A percentile compares a stretch with the other conserved stretches of the same genome.
Conservation (phyloP, 805 yeast genomes). For the Candida schatavii region DNA sequence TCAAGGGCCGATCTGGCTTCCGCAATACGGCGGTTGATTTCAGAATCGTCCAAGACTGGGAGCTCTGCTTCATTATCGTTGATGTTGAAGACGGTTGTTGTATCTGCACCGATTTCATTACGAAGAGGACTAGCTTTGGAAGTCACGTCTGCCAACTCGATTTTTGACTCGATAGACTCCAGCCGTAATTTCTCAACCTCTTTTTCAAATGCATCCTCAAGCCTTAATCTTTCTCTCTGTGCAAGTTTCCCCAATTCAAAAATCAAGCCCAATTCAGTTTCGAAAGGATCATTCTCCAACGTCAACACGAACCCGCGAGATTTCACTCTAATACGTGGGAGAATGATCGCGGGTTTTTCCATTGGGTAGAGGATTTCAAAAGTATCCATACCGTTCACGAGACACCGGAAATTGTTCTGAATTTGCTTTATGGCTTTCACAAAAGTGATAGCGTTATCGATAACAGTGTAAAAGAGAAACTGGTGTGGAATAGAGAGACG, state of each 20-base stretch:
- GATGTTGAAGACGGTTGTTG: no score
- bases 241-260: constrained; percentile 66
- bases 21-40: constrained; percentile 21
- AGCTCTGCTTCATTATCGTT: not conserved
- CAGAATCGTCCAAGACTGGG: constrained; percentile 18
- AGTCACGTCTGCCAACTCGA: constrained; percentile 7
- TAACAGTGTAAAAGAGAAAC: constrained; percentile 71
- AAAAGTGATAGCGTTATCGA: constrained; percentile 71
- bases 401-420: constrained; percentile 42
- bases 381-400: constrained; percentile 20
- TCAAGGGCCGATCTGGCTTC: constrained; percentile 25
- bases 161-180: constrained; percentile 11
- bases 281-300: constrained; percentile 89
- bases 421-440: constrained; percentile 67
- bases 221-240: constrained; percentile 58
- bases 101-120: not conserved
- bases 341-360: constrained; percentile 36
- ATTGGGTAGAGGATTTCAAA: constrained; percentile 32
- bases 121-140: constrained; percentile 8
- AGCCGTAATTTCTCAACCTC: constrained; percentile 15
- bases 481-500: constrained; percentile 67
- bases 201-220: constrained; percentile 38
- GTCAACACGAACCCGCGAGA: constrained; percentile 58
- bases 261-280: constrained; percentile 62
- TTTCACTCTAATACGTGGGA: constrained; percentile 58